A percentile compares a stretch with the other conserved stretches of the same genome.
phyloP scores from a whole-genome alignment of 2,329 filamentous ascomycete species.

The Fusarium tjaetaba region DNA sequence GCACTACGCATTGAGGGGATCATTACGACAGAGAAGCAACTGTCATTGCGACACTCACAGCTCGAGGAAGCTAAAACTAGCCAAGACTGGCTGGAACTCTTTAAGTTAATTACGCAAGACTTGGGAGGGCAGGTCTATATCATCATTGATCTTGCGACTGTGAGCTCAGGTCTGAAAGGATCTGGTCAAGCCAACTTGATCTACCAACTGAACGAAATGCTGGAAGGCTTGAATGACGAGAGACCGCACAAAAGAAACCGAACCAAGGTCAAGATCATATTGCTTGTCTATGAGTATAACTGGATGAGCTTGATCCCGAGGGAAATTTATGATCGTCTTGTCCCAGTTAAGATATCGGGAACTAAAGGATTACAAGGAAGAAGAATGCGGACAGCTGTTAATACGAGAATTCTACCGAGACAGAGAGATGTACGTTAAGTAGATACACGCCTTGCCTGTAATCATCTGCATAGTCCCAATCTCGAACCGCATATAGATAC shows the following conservation, averaged over 20 bases:
- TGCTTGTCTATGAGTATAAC: not conserved
- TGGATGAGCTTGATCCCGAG: not conserved
- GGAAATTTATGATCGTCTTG: not conserved
- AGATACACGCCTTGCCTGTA: not conserved
- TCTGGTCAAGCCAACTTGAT: not conserved
- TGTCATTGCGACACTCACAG: not conserved
- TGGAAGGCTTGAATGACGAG: no score
- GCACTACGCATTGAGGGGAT: not conserved
- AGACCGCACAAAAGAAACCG: no score
- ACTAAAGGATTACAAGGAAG: not conserved
- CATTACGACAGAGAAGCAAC: not conserved
- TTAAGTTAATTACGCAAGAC: not conserved
- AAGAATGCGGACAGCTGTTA: not conserved
- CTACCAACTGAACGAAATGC: not conserved
- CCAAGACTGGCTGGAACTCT: not conserved
- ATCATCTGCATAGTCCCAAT: not conserved
- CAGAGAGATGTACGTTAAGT: not conserved
- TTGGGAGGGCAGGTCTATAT: not conserved
- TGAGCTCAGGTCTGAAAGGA: not conserved
- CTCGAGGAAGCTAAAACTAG: not conserved
- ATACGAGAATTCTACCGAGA: not conserved
- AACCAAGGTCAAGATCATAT: no score
- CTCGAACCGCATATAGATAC: fast-evolving
- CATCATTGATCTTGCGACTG: constrained; percentile 1
- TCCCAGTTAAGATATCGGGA: not conserved